Conservation (phyloP, 2,329 filamentous ascomycete species). For the Monosporascus sp. region DNA sequence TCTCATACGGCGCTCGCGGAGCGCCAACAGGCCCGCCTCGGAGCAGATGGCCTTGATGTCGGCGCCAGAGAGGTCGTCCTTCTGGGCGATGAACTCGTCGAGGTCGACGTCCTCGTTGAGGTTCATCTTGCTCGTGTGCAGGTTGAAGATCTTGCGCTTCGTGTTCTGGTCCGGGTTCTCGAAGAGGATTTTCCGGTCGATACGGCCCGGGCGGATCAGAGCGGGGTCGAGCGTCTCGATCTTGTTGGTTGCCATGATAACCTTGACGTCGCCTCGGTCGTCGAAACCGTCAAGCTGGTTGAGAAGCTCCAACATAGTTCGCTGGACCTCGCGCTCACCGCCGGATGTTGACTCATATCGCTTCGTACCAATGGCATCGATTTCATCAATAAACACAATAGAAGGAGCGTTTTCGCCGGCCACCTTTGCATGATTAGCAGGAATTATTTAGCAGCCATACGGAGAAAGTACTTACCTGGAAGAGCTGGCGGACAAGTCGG, state of each 20-base stretch:
- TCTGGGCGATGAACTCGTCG: slow-evolving; percentile 97
- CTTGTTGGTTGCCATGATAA: slow-evolving; percentile 99
- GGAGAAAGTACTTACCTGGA: slow-evolving; percentile 53
- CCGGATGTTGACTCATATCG: slow-evolving; percentile 97
- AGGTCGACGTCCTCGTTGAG: slow-evolving; percentile 94
- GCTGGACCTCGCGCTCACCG: slow-evolving; percentile 93
- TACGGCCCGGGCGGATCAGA: slow-evolving; percentile 92
- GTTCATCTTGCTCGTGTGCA: slow-evolving; percentile 98
- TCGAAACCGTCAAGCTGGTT: slow-evolving; percentile 99
- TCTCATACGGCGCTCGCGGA: slow-evolving; percentile 92
- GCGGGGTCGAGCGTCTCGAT: slow-evolving; percentile 96
- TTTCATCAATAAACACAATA: slow-evolving; percentile 99
- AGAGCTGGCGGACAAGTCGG: slow-evolving; percentile 89
- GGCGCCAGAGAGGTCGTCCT: slow-evolving; percentile 93
- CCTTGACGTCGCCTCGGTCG: slow-evolving; percentile 97
- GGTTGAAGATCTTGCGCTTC: slow-evolving; percentile 93
- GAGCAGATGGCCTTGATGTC: slow-evolving; percentile 99
- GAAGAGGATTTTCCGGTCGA: slow-evolving; percentile 91
- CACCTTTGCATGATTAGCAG: slow-evolving; percentile 48
- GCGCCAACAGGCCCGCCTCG: slow-evolving; percentile 88
- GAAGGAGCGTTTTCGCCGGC: slow-evolving; percentile 93
- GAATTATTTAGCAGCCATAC: background rate
- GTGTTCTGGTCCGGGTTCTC: slow-evolving; percentile 75
- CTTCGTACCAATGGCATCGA: slow-evolving; percentile 98
- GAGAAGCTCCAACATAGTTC: slow-evolving; percentile 96